Percentiles rank a stretch among this genome's conserved stretches.
These are phyloP conservation scores for Tolypocladium pustulatum DNA, from an alignment of 2,329 filamentous ascomycete species.

Conservation along the genomic window DNA sequence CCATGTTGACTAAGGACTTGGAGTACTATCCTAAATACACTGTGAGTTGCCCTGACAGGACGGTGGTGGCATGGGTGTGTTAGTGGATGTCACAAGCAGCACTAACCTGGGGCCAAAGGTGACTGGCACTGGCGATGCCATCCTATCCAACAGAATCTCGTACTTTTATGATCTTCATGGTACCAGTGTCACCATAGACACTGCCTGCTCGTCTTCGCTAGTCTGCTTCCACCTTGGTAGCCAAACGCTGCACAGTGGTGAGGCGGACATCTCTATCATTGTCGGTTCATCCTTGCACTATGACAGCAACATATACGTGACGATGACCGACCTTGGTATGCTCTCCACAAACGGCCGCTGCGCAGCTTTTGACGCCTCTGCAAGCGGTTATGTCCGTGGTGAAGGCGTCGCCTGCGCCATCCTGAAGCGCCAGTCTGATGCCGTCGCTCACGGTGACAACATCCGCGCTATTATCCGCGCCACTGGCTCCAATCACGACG, in stretches of 20 bases:
- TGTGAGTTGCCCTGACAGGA: neutral
- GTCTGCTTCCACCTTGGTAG: conserved; percentile 22
- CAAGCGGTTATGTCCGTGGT: conserved; percentile 36
- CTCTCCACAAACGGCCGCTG: conserved; percentile 14
- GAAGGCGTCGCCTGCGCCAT: conserved; percentile 16
- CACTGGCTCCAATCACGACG: conserved; percentile 24
- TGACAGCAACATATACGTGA: conserved; percentile 10
- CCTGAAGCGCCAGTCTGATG: neutral
- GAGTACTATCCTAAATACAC: conserved; percentile 9
- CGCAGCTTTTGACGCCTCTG: conserved; percentile 27
- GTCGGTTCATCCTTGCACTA: conserved; percentile 12
- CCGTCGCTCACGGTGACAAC: neutral
- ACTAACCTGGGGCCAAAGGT: conserved; percentile 2
- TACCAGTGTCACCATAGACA: conserved; percentile 25
- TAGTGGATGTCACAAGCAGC: neutral
- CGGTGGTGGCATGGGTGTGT: neutral
- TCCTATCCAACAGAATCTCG: conserved; percentile 22
- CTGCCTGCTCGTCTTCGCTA: conserved; percentile 26
- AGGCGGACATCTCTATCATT: conserved; percentile 14
- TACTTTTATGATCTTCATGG: conserved; percentile 26
- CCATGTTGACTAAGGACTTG: conserved; percentile 12
- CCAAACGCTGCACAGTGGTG: conserved; percentile 18
- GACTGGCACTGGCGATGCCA: conserved; percentile 16
- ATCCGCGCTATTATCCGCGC: neutral
- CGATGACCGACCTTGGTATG: conserved; percentile 15